Base-by-base conservation (phyloP, 2,329 filamentous ascomycete genomes). In the Tolypocladium ovalisporum region DNA sequence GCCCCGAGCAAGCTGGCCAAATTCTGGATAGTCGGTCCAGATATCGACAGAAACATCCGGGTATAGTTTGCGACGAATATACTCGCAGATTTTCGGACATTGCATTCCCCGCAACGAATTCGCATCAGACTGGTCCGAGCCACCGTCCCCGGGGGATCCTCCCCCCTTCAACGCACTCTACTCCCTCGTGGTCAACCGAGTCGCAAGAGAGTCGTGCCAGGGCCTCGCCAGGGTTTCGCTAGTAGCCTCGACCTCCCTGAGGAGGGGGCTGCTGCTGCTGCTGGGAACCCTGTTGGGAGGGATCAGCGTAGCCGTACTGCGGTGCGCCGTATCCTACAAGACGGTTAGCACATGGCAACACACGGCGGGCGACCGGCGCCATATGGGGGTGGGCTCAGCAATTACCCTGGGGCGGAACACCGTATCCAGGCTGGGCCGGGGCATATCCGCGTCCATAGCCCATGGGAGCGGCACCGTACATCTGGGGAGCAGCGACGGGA, bases 231-330 rank as follows among this genome's bases (percentile, higher is more conserved):
- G 13, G 29, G 32, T 36, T 52, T 53, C n/a, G 52, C 57, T 62
- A 66, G 40, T 66, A 66, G 52, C 63, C 60, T 53, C 61, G 56
- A 13, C 63, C 62, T 34, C 63, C 64, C 49, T 62, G 62, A 10
- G 55, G 62, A 39, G 62, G 63, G 32, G 59, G 64, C 44, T 55
- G 62, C 47, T 57, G 60, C 42, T 59, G 58, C 54, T 59, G 61
- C 27, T 59, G 52, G 29, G 27, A 39, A 39, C 61, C 61, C 55
- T 65, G 64, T 60, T 65, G 64, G 29, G 61, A 62, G 51, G 58
- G 59, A 47, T 65, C 62, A 32, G 55, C 57, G 63, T 82, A 82
- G 54, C 73, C 76, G 60, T 80, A 81, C 44, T 65, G 67, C 22
- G 73, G 70, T 9, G 65, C 66, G 54, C 63, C 68, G 59, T 70